phyloP scores from a whole-genome alignment of 2,329 filamentous ascomycete species.

The Sporothrix mexicana region DNA sequence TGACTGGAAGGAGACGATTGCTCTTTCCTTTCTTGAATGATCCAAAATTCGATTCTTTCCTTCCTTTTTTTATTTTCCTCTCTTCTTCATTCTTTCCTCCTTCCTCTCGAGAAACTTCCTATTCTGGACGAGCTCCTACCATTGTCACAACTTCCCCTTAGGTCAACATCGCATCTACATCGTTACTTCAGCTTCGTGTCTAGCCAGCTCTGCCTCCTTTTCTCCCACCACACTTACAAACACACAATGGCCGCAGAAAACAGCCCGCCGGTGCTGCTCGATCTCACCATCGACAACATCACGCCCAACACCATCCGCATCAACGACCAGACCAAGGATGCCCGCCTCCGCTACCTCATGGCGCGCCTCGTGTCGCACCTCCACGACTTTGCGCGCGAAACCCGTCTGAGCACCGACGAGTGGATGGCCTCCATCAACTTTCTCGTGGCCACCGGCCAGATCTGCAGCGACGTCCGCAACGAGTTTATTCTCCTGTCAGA shows the following conservation, averaged over 20 bases:
- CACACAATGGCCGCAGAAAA: conserved; percentile 26
- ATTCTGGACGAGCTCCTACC: background rate
- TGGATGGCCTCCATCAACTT: conserved; percentile 79
- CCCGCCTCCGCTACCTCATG: conserved; percentile 73
- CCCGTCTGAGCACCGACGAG: conserved; percentile 74
- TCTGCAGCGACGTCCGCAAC: conserved; percentile 74
- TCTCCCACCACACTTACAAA: background rate
- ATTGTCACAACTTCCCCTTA: background rate
- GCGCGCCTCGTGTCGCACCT: conserved; percentile 76
- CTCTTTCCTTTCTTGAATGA: background rate
- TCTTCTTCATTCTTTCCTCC: background rate
- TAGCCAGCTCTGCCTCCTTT: background rate
- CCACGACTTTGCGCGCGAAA: conserved; percentile 83
- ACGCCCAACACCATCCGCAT: conserved; percentile 76
- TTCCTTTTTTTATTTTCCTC: background rate
- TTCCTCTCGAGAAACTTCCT: background rate
- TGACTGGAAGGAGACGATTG: background rate
- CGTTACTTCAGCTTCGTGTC: background rate
- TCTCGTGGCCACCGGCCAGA: conserved; percentile 74
- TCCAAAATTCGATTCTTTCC: background rate
- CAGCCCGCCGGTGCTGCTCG: conserved; percentile 44
- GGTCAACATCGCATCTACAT: background rate
- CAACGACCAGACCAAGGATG: conserved; percentile 71
- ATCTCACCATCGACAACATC: conserved; percentile 80
- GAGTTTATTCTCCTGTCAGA: conserved; percentile 86